phyloP scores from a whole-genome alignment of 1,284 basidiomycete genomes.

The Puccinia novopanici region DNA sequence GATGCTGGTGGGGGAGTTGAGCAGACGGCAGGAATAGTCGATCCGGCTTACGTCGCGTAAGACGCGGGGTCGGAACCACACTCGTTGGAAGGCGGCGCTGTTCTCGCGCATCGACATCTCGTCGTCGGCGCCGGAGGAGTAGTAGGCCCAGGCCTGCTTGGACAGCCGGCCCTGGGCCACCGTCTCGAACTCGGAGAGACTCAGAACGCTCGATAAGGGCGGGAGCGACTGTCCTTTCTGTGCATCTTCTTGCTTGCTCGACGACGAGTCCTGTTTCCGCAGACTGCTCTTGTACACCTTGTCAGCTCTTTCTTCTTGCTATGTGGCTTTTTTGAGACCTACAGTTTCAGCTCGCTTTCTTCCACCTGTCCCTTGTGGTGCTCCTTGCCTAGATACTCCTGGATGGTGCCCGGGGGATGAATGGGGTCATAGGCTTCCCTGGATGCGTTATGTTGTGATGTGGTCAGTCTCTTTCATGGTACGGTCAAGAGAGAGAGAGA shows the following conservation, averaged over 20 bases:
- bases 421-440: constrained; percentile 64
- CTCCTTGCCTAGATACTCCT: constrained; percentile 73
- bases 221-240: not conserved
- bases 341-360: constrained; percentile 66
- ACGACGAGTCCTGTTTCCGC: not conserved
- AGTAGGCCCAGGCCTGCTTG: constrained; percentile 85
- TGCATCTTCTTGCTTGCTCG: not conserved
- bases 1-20: constrained; percentile 63
- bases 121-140: constrained; percentile 77
- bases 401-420: constrained; percentile 83
- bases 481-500: not conserved
- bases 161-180: constrained; percentile 74
- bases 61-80: constrained; percentile 91
- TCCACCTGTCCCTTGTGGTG: constrained; percentile 76
- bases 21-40: constrained; percentile 77
- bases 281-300: no score
- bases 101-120: constrained; percentile 75
- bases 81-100: constrained; percentile 77
- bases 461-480: not conserved
- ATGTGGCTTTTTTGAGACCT: constrained; percentile 55
- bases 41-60: constrained; percentile 78
- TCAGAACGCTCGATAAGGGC: constrained; percentile 51
- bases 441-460: not conserved
- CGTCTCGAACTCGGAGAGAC: constrained; percentile 84
- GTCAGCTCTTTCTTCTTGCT: constrained; percentile 60